A percentile compares a stretch with the other conserved stretches of the same genome.
Conservation (phyloP, 768 basidiomycete genomes). For the Boletus sp. region DNA sequence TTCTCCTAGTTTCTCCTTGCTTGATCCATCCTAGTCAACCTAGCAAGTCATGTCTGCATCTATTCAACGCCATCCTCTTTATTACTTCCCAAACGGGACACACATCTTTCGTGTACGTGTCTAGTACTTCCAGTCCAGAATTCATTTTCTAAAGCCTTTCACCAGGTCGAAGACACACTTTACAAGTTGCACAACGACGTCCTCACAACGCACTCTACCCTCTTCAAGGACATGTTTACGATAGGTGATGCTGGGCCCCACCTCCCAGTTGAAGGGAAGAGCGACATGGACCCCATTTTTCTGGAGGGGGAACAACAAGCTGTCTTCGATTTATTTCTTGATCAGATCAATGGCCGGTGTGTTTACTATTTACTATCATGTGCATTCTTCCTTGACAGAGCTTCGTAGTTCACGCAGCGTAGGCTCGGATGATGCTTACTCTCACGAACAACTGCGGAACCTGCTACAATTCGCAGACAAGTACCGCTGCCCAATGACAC, state of each 20-base stretch:
- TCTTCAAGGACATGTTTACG: background rate
- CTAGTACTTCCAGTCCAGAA: background rate
- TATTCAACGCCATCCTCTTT: background rate
- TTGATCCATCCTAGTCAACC: background rate
- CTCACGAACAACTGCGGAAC: background rate
- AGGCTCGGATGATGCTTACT: background rate
- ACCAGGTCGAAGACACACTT: background rate
- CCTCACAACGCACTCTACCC: background rate
- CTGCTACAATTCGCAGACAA: background rate
- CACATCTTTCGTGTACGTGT: background rate
- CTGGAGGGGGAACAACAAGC: background rate
- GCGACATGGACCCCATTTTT: background rate
- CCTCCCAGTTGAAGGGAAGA: background rate
- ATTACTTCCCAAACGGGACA: background rate
- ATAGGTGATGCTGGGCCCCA: background rate
- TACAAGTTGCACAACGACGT: background rate
- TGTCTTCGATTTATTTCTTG: background rate
- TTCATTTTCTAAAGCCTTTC: background rate
- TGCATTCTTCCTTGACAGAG: background rate
- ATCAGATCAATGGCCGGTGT: background rate
- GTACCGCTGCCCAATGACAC: background rate
- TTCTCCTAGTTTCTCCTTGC: too few species aligned
- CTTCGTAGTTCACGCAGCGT: background rate
- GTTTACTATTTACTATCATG: background rate
- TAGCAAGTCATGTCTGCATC: background rate